Conservation (phyloP, 106 monocot genomes). For the Dendrobium nobile region DNA sequence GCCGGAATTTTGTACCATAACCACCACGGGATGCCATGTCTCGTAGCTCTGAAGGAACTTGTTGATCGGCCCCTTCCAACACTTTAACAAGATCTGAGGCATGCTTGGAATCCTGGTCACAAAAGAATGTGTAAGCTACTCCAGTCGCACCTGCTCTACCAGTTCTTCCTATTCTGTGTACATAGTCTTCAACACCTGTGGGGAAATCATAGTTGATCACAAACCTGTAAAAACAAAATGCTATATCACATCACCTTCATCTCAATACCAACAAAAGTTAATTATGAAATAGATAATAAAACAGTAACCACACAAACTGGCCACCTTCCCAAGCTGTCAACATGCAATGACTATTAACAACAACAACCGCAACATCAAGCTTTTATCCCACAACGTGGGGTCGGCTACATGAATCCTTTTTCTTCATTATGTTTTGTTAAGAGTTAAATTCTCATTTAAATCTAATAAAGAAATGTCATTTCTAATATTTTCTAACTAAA, state of each 20-base stretch:
- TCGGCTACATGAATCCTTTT: no score
- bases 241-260: background rate
- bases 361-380: no score
- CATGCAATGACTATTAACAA: no score
- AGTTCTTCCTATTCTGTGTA: conserved; percentile 82
- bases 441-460: no score
- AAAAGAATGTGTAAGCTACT: conserved; percentile 67
- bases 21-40: conserved; percentile 57
- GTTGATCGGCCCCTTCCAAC: conserved; percentile 60
- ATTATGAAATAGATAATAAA: background rate
- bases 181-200: conserved; percentile 77
- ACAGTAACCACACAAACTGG: no score
- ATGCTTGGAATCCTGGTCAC: conserved; percentile 69
- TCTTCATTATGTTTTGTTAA: no score
- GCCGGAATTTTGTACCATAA: conserved; percentile 34
- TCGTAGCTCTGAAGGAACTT: conserved; percentile 49
- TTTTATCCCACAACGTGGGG: no score
- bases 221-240: conserved; percentile 26
- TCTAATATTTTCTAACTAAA: no score
- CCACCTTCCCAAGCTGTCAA: no score
- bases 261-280: background rate
- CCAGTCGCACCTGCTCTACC: conserved; percentile 78
- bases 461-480: no score
- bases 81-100: conserved; percentile 74
- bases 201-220: conserved; percentile 88